Percentiles rank a stretch among this genome's conserved stretches.
Conservation (phyloP, 345 rosid genomes). For the Citrus hindsii region DNA sequence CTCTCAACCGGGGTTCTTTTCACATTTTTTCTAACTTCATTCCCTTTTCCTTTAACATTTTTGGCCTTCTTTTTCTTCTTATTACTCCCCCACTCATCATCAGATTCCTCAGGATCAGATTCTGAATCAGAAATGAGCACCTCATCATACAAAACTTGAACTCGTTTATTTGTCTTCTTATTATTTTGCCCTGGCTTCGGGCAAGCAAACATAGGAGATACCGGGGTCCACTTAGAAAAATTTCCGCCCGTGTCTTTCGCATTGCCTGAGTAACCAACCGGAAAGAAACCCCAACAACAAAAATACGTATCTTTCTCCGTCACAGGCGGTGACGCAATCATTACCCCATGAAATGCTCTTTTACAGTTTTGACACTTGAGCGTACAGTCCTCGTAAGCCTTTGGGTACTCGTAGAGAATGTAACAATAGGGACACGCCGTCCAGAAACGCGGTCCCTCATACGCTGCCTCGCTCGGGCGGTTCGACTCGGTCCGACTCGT, state of each 20-base stretch:
- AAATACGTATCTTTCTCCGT: conserved; percentile 57
- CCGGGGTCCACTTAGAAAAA: conserved; percentile 62
- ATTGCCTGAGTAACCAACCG: conserved; percentile 56
- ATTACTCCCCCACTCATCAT: conserved; percentile 50
- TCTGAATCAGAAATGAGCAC: conserved; percentile 52
- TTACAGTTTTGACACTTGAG: conserved; percentile 74
- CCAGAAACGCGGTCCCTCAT: conserved; percentile 64
- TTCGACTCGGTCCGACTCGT: conserved; percentile 14
- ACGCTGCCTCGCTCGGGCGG: conserved; percentile 21
- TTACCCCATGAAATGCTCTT: conserved; percentile 78
- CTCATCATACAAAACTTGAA: conserved; percentile 42
- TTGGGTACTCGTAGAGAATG: conserved; percentile 71
- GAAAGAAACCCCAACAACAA: conserved; percentile 74
- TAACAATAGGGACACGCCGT: conserved; percentile 92
- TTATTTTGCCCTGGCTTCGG: conserved; percentile 24
- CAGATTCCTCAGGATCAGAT: conserved; percentile 46
- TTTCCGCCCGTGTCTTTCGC: conserved; percentile 19
- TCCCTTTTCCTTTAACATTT: conserved; percentile 42
- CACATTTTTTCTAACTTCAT: conserved; percentile 27
- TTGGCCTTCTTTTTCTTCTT: conserved; percentile 40
- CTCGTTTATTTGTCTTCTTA: conserved; percentile 9
- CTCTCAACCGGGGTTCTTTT: conserved; percentile 39
- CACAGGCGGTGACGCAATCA: conserved; percentile 57
- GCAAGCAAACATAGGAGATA: conserved; percentile 59
- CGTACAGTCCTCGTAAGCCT: conserved; percentile 70